phyloP scores from a whole-genome alignment of 495 filamentous ascomycete species.

The Aspergillus affinis region DNA sequence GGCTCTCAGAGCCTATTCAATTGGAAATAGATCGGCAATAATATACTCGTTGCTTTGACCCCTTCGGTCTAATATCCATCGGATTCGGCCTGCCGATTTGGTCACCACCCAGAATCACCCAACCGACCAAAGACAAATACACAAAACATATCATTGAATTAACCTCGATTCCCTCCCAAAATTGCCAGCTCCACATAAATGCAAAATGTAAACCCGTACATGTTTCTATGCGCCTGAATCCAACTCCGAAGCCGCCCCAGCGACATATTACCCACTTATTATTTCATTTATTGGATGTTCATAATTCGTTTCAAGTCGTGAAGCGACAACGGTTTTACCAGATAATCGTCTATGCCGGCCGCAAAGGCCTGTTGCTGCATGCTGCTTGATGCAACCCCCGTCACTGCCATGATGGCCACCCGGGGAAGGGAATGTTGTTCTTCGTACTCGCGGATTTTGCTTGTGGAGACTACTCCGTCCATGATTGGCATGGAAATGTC shows the following conservation, averaged over 20 bases:
- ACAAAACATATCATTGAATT: no score
- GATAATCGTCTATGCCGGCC: constrained; percentile 48
- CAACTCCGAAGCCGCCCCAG: neutral
- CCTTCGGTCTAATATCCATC: no score
- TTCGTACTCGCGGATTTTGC: constrained; percentile 56
- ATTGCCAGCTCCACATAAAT: no score
- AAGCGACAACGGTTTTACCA: constrained; percentile 51
- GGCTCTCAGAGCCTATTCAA: neutral
- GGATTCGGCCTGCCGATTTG: no score
- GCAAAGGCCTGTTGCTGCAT: constrained; percentile 42
- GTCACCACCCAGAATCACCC: no score
- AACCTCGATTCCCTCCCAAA: no score
- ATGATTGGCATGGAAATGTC: constrained; percentile 68
- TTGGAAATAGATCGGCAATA: neutral
- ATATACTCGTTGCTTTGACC: neutral
- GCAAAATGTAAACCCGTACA: neutral
- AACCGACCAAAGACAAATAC: no score
- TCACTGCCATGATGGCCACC: constrained; percentile 48
- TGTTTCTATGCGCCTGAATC: neutral
- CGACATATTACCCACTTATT: neutral
- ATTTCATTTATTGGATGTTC: constrained; percentile 30
- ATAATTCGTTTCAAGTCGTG: constrained; percentile 38
- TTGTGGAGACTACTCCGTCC: constrained; percentile 59
- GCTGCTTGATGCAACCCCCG: constrained; percentile 43
- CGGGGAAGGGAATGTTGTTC: constrained; percentile 21